A percentile compares a stretch with the other conserved stretches of the same genome.
Evolutionary conservation across 2,329 filamentous ascomycete species (phyloP).

Genomic region (Fusarium tuaranense): DNA sequence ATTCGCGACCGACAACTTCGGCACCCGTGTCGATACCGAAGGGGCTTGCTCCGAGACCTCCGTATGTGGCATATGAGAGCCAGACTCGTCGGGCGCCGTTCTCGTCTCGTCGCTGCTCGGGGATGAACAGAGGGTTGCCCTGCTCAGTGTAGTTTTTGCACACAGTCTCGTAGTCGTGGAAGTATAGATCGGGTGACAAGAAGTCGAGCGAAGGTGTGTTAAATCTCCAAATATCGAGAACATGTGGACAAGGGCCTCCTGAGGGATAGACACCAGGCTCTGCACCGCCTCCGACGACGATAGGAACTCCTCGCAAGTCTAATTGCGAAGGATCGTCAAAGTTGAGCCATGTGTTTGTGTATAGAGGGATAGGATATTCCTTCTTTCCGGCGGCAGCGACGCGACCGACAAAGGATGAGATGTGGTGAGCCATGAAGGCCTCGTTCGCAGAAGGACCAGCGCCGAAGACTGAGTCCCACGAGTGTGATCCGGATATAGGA

Average conservation of each 20-base stretch:
- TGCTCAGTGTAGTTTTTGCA: slow-evolving; percentile 58
- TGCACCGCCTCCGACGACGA: slow-evolving; percentile 51
- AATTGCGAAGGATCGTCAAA: slow-evolving; percentile 47
- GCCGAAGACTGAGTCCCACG: slow-evolving; percentile 52
- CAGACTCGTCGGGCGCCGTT: slow-evolving; percentile 57
- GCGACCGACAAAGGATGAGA: slow-evolving; percentile 48
- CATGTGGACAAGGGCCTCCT: slow-evolving; percentile 49
- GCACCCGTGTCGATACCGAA: slow-evolving; percentile 55
- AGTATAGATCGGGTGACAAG: slow-evolving; percentile 61
- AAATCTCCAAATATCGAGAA: slow-evolving; percentile 54
- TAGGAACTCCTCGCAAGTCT: slow-evolving; percentile 47
- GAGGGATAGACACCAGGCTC: slow-evolving; percentile 53
- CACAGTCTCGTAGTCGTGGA: slow-evolving; percentile 58
- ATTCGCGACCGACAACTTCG: slow-evolving; percentile 46
- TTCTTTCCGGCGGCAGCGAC: slow-evolving; percentile 51
- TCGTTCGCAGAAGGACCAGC: slow-evolving; percentile 46
- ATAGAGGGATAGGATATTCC: slow-evolving; percentile 49
- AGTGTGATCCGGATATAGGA: slow-evolving; percentile 38
- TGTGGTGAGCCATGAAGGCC: slow-evolving; percentile 52
- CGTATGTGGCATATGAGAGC: slow-evolving; percentile 55
- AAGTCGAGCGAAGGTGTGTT: slow-evolving; percentile 58
- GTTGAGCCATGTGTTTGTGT: slow-evolving; percentile 53
- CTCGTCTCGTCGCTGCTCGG: slow-evolving; percentile 63
- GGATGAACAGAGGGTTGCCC: slow-evolving; percentile 61
- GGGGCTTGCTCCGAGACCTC: slow-evolving; percentile 52